Conservation (phyloP, 75 land plant genomes). For the Selaginella tamariscina region DNA sequence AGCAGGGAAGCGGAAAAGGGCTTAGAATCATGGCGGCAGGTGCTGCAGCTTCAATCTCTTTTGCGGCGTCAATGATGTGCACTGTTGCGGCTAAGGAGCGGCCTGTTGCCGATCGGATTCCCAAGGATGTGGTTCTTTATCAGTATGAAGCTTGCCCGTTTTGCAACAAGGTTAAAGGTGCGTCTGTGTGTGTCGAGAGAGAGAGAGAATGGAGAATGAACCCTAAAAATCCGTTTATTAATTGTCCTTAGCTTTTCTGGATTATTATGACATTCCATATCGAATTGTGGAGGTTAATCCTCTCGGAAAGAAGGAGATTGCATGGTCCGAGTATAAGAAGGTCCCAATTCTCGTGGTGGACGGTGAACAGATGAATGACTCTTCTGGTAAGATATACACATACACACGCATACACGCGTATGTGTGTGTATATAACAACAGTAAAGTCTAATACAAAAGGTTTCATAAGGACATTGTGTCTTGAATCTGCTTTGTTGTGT, state of each 20-base stretch:
- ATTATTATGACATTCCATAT: conserved; percentile 81
- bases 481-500: too few relatives aligned
- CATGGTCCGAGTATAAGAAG: conserved; percentile 99
- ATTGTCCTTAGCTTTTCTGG: conserved; percentile 59
- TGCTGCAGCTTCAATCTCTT: conserved; percentile 45
- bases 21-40: conserved; percentile 1
- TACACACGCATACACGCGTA: too few relatives aligned
- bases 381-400: conserved; percentile 74
- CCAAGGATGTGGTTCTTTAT: conserved; percentile 70
- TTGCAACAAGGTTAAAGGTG: conserved; percentile 99
- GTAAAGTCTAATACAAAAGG: too few relatives aligned
- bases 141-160: conserved; percentile 99
- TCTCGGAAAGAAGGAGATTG: conserved; percentile 80
- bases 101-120: conserved; percentile 28
- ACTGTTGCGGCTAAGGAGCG: conserved; percentile 51
- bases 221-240: background rate
- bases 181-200: background rate
- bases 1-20: too few relatives aligned
- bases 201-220: background rate
- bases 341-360: conserved; percentile 87
- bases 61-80: conserved; percentile 34
- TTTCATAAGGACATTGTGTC: too few relatives aligned
- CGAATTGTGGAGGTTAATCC: conserved; percentile 96
- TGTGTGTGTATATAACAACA: too few relatives aligned
- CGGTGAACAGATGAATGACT: conserved; percentile 83